Base-by-base conservation (phyloP, 164 flowering plant species). In the Cinnamomum micranthum region DNA sequence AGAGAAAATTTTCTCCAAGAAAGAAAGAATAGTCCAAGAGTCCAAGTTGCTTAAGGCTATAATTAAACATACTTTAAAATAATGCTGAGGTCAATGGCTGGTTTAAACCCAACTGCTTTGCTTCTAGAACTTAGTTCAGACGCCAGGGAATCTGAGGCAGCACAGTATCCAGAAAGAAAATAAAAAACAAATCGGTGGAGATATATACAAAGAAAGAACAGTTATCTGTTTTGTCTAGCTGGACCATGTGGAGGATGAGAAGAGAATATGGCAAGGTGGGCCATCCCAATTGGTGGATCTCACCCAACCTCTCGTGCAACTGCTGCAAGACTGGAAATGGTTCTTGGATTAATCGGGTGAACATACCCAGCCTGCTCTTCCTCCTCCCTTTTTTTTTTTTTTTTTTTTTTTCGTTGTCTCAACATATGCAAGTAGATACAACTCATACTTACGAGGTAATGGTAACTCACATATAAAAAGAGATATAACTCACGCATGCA, bases 381-480 rank as follows among this genome's bases (percentile, higher is more conserved):
- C n/a, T n/a, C n/a, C n/a, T n/a, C n/a, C n/a, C n/a, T n/a, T n/a
- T n/a, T n/a, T n/a, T n/a, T n/a, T n/a, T n/a, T n/a, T 31, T 31
- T 4, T 31, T 31, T 31, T 31, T 31, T 31, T 31, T 0, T 4
- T 4, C 0, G 0, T 31, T 31, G 0, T 4, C 35, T 31, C 35
- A 4, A 4, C 5, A 31, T 1, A 31, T 31, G 33, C 6, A 31
- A 31, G 5, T 6, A 31, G 35, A 4, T 31, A 31, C 1, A 5
- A 4, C 0, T 31, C 6, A 31, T 1, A 5, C 6, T 5, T 31
- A 0, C 0, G 0, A 31, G 5, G 35, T 4, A 0, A 4, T 4
- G 33, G 5, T 0, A 31, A 31, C 5, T 31, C 0, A 5, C 0
- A 31, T 0, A 4, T 4, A 0, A 31, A 28, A 28, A 28, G 28